phyloP scores from a whole-genome alignment of 1,139 yeast species.

The Blastobotrys raffinosifermentans region DNA sequence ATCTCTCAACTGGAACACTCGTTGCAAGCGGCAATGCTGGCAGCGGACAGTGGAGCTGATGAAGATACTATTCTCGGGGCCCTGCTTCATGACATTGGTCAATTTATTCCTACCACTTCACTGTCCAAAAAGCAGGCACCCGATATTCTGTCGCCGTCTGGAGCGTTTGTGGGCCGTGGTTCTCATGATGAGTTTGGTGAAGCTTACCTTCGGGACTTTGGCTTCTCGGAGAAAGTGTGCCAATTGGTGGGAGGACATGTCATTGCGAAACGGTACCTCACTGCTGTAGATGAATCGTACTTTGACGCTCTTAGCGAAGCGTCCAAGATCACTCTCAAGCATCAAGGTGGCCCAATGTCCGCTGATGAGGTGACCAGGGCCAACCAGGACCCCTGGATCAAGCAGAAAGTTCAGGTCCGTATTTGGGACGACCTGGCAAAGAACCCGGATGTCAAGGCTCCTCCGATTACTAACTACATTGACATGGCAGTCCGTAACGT shows the following conservation, averaged over 20 bases:
- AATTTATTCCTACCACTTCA: constrained; percentile 10
- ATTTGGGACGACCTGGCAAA: constrained; percentile 16
- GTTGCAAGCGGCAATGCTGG: constrained; percentile 13
- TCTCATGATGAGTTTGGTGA: constrained; percentile 12
- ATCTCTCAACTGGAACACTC: constrained; percentile 16
- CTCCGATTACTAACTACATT: constrained; percentile 8
- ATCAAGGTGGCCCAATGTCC: constrained; percentile 16
- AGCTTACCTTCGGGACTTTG: constrained; percentile 10
- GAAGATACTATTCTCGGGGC: constrained; percentile 15
- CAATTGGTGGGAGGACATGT: constrained; percentile 17
- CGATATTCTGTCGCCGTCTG: constrained; percentile 7
- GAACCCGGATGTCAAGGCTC: constrained; percentile 11
- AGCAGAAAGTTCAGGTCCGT: constrained; percentile 12
- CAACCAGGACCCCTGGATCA: constrained; percentile 12
- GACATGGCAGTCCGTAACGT: constrained; percentile 13
- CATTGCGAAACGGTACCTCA: constrained; percentile 14
- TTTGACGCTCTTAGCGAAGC: constrained; percentile 12
- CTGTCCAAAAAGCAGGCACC: constrained; percentile 9
- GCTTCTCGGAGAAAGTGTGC: constrained; percentile 16
- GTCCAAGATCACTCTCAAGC: constrained; percentile 11
- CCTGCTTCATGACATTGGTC: constrained; percentile 16
- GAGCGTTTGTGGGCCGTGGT: constrained; percentile 8
- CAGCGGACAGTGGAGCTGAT: constrained; percentile 12
- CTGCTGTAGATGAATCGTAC: constrained; percentile 11
- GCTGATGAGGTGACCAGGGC: constrained; percentile 8